Percentiles rank a stretch among this genome's conserved stretches.
phyloP scores from a whole-genome alignment of 768 basidiomycete genomes.

The Mycena maculata region DNA sequence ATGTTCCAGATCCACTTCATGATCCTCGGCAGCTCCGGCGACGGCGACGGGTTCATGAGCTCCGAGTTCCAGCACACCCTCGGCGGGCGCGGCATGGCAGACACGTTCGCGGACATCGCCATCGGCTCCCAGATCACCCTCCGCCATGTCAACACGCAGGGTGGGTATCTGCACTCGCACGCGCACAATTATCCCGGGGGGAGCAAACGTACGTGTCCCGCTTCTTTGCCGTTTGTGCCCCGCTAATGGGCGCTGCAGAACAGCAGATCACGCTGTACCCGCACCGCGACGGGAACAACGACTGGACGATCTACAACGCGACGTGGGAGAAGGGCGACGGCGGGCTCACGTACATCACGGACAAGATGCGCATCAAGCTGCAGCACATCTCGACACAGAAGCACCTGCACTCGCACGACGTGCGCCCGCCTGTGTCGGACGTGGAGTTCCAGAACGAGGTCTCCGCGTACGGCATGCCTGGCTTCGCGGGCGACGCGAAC shows the following conservation, averaged over 20 bases:
- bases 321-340: constrained; percentile 68
- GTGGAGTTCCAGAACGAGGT: constrained; percentile 99
- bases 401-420: constrained; percentile 93
- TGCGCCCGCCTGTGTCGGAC: constrained; percentile 94
- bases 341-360: constrained; percentile 59
- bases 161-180: constrained; percentile 99
- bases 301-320: constrained; percentile 88
- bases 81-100: constrained; percentile 87
- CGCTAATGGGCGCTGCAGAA: constrained; percentile 61
- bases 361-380: constrained; percentile 81
- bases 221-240: not conserved
- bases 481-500: constrained; percentile 89
- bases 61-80: constrained; percentile 98
- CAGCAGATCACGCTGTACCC: constrained; percentile 99
- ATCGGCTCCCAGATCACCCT: constrained; percentile 86
- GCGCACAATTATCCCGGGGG: constrained; percentile 89
- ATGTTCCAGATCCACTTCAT: constrained; percentile 98
- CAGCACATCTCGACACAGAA: constrained; percentile 85
- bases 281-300: constrained; percentile 96
- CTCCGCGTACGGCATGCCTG: constrained; percentile 90
- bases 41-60: constrained; percentile 99
- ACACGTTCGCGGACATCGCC: constrained; percentile 93
- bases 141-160: constrained; percentile 95
- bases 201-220: constrained; percentile 74
- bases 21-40: constrained; percentile 89